Conservation (phyloP, 208 protist species). For the Leishmania tropica region DNA sequence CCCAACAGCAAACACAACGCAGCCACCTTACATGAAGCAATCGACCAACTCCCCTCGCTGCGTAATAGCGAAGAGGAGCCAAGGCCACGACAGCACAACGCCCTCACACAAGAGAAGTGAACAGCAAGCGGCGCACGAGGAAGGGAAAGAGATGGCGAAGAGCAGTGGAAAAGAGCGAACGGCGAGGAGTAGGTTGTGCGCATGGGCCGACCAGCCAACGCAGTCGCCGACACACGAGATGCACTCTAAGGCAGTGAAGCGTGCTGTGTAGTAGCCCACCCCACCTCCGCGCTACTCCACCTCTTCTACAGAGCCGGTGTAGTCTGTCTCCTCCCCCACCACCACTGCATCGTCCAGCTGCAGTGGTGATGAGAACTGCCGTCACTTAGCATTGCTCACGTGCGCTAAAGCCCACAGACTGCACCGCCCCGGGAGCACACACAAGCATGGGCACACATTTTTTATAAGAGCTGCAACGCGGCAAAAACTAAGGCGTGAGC, state of each 20-base stretch:
- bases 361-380: neutral
- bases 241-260: neutral
- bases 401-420: neutral
- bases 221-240: neutral
- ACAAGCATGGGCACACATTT: constrained; percentile 13
- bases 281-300: neutral
- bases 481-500: constrained; percentile 1
- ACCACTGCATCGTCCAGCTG: neutral
- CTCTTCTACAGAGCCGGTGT: neutral
- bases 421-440: constrained; percentile 12
- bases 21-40: neutral
- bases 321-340: neutral
- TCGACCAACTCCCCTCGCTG: neutral
- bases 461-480: constrained; percentile 2
- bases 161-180: neutral
- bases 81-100: neutral
- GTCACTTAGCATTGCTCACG: neutral
- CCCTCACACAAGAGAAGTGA: neutral
- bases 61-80: neutral
- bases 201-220: neutral
- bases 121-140: neutral
- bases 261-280: neutral
- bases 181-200: neutral
- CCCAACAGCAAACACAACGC: neutral
- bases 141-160: neutral